These are phyloP conservation scores for Umbelopsis vinacea DNA, from an alignment of 192 early-diverging fungal species.

Conservation along the genomic window DNA sequence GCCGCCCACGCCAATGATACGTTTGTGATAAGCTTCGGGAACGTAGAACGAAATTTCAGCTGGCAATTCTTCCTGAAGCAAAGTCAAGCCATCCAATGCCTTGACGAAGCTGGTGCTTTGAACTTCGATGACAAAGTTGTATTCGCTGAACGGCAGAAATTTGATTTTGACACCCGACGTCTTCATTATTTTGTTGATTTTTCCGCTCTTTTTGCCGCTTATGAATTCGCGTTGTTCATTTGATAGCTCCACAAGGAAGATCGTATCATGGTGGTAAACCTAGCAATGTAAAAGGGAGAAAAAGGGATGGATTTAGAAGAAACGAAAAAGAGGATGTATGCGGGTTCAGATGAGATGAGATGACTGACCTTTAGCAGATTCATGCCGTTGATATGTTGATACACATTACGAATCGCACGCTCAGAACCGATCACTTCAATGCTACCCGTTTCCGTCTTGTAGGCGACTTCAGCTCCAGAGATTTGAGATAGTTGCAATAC, in stretches of 20 bases:
- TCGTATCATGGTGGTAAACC: conserved; percentile 55
- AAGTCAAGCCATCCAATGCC: conserved; percentile 67
- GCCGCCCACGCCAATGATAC: conserved; percentile 87
- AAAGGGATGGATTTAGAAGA: not conserved
- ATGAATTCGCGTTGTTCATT: conserved; percentile 86
- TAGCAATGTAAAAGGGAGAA: not conserved
- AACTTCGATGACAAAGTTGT: conserved; percentile 84
- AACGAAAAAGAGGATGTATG: not conserved
- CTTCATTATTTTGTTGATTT: conserved; percentile 86
- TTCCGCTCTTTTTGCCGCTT: conserved; percentile 87
- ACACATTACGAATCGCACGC: conserved; percentile 62
- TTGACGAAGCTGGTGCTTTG: conserved; percentile 54
- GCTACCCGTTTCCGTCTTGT: conserved; percentile 49
- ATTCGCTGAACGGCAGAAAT: conserved; percentile 71
- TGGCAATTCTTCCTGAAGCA: conserved; percentile 83
- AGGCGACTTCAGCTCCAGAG: conserved; percentile 67
- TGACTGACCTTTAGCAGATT: conserved; percentile 48
- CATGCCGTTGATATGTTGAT: conserved; percentile 56
- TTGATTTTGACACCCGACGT: conserved; percentile 68
- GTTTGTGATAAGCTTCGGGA: conserved; percentile 82
- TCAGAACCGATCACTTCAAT: conserved; percentile 77
- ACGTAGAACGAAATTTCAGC: conserved; percentile 86
- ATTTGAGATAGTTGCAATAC: conserved; percentile 58
- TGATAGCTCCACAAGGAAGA: conserved; percentile 76
- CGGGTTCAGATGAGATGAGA: not conserved